Percentiles rank a stretch among this genome's conserved stretches.
Conservation (phyloP, 208 protist species). For the Crithidia fasciculata region DNA sequence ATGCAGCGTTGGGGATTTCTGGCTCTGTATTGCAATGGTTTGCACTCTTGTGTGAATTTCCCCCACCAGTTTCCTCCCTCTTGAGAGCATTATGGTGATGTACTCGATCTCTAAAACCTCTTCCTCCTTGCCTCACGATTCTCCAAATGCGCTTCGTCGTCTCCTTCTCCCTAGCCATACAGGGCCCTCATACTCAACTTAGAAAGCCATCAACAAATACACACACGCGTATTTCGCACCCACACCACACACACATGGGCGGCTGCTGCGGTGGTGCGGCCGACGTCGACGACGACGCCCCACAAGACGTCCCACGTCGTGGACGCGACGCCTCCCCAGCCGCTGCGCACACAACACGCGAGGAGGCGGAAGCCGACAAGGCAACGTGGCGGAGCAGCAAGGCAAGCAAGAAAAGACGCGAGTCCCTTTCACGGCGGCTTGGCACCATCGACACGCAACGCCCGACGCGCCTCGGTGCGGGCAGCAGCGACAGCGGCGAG, state of each 20-base stretch:
- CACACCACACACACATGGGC: constrained; percentile 14
- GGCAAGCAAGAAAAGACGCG: background rate
- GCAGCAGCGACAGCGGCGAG: background rate
- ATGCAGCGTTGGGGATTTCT: too few relatives aligned
- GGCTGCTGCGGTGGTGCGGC: constrained; percentile 20
- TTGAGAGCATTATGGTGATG: background rate
- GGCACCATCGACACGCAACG: background rate
- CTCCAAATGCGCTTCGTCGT: too few relatives aligned
- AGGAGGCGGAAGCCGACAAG: background rate
- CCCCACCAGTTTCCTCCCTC: constrained; percentile 6
- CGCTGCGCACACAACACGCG: background rate
- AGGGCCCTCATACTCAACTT: too few relatives aligned
- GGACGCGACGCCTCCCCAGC: background rate
- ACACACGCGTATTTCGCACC: too few relatives aligned
- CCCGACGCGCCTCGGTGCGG: background rate
- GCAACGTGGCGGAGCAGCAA: background rate
- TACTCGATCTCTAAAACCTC: too few relatives aligned
- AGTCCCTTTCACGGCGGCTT: background rate
- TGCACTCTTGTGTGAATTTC: background rate
- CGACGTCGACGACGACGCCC: background rate
- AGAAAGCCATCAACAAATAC: too few relatives aligned
- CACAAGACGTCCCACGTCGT: background rate
- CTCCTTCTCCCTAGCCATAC: too few relatives aligned
- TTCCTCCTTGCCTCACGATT: too few relatives aligned
- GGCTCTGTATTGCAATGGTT: too few relatives aligned